Base-by-base conservation (phyloP, 169 alveolate species). In the Plasmodium knowlesi region DNA sequence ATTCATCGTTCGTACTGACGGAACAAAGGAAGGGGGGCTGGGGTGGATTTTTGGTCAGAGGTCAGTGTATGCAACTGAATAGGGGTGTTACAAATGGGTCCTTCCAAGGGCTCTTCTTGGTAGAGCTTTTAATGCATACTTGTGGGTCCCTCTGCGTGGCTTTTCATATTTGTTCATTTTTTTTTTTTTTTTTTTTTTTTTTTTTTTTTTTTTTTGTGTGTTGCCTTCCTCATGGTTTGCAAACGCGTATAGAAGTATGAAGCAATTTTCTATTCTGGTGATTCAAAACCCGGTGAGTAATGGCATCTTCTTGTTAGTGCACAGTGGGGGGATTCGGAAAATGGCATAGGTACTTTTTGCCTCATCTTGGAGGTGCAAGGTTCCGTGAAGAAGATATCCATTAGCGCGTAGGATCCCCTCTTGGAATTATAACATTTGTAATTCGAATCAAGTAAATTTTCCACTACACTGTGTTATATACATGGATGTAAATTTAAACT, bases 1-100 rank as follows among this genome's bases (percentile, higher is more conserved):
- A 37, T 53, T 85, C 93, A 85, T 85, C 79, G 80, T 85, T 34
- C 50, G 39, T 73, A 28, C 39, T 22, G 5, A 39, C 34, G 50
- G 5, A 71, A 84, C 57, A 50, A 46, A n/a, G 39, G 72, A 57
- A 54, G 25, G 70, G 25, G 70, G 71, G 34, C 32, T 43, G 32
- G 28, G 25, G 5, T 79, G 61, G n/a, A 46, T 10, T 46, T 43
- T 41, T 79, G 32, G 10, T 41, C 9, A 41, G 53, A 8, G 53
- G 53, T 41, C 14, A 41, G 53, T 41, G 53, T 41, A 41, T 41
- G 53, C 9, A 0, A 0, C 53, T 41, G 53, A 41, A 6, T 41
- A 34, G 76, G 12, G 76, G 76, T 2, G 57, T 46, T 14, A 10
- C 19, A 46, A 46, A 46, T 46, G 57, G 57, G 19, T 46, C n/a